Conservation (phyloP, 1,284 basidiomycete genomes). For the Schizophyllum amplum region DNA sequence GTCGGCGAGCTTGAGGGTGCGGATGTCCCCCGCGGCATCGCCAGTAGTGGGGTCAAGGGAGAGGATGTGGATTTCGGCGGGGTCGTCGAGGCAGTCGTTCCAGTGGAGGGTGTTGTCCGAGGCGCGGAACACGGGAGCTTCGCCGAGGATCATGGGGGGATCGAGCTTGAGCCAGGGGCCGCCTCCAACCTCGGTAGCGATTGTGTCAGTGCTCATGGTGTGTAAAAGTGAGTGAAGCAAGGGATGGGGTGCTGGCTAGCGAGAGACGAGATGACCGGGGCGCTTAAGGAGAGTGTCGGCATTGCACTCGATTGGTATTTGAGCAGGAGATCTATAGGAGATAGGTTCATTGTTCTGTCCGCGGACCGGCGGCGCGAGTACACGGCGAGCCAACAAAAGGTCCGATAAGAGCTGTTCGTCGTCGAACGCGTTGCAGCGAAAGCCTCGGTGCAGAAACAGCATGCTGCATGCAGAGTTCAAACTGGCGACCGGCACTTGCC, state of each 20-base stretch:
- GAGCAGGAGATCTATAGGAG: neutral
- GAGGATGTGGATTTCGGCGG: neutral
- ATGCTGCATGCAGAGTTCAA: too few species aligned
- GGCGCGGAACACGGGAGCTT: neutral
- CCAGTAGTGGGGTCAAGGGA: neutral
- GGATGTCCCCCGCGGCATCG: neutral
- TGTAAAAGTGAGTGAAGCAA: neutral
- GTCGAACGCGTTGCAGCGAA: neutral
- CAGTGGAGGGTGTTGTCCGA: constrained; percentile 1
- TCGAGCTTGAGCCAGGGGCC: constrained; percentile 1
- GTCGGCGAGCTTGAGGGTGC: neutral
- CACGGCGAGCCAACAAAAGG: too few species aligned
- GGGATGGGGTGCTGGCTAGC: too few species aligned
- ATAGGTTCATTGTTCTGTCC: neutral
- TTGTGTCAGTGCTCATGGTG: neutral
- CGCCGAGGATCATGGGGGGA: neutral
- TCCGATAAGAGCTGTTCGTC: neutral
- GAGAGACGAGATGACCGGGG: neutral
- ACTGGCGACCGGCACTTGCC: too few species aligned
- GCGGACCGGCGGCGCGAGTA: too few species aligned
- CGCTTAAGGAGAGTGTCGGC: neutral
- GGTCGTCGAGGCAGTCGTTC: neutral
- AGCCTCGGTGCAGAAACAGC: too few species aligned
- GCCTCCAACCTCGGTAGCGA: neutral
- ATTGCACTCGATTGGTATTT: neutral